Percentiles rank a stretch among this genome's conserved stretches.
Conservation (phyloP, 2,329 filamentous ascomycete genomes). For the Acephala macrosclerotiorum region DNA sequence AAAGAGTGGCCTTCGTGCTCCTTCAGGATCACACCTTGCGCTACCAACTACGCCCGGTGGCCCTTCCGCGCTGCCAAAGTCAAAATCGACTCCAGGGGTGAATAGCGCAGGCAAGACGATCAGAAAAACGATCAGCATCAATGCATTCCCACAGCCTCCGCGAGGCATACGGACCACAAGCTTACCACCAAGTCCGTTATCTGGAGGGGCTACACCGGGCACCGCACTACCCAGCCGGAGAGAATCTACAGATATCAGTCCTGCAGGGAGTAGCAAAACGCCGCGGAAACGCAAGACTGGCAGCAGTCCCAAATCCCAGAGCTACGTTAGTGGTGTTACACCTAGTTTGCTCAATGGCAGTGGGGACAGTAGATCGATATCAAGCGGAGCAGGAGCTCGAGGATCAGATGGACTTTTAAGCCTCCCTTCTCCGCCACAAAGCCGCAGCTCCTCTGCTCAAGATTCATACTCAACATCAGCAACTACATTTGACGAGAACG, state of each 20-base stretch:
- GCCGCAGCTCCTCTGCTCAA: conserved; percentile 89
- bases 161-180: conserved; percentile 66
- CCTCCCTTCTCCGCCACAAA: conserved; percentile 83
- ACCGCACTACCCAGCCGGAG: conserved; percentile 31
- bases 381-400: conserved; percentile 64
- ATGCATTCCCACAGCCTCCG: conserved; percentile 90
- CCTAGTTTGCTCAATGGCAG: conserved; percentile 82
- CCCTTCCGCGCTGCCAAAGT: conserved; percentile 61
- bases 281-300: conserved; percentile 41
- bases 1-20: conserved; percentile 64
- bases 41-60: conserved; percentile 57
- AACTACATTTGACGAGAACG: conserved; percentile 84
- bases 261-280: conserved; percentile 31
- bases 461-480: conserved; percentile 91
- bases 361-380: conserved; percentile 78
- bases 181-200: conserved; percentile 68
- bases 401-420: conserved; percentile 80
- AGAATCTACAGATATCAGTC: conserved; percentile 37
- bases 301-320: conserved; percentile 44
- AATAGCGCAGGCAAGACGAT: conserved; percentile 72
- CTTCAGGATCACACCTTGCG: conserved; percentile 63
- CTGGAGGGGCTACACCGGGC: conserved; percentile 49
- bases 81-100: conserved; percentile 61
- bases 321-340: conserved; percentile 51
- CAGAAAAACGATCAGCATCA: conserved; percentile 91